Base-by-base conservation (phyloP, 768 basidiomycete genomes). In the Phaffia tasmanica region DNA sequence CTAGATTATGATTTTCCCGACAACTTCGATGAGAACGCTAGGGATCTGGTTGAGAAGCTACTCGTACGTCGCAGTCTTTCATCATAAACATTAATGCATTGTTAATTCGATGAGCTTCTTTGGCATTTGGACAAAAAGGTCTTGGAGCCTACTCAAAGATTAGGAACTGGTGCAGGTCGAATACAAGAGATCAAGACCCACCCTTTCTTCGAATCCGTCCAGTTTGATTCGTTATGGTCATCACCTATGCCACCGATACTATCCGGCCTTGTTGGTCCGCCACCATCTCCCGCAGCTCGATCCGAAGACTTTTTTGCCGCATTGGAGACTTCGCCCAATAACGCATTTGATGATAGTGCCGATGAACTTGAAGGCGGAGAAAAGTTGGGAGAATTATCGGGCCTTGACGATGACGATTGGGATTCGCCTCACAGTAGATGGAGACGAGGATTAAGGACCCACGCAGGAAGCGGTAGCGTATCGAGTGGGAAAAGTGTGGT, bases 1-100 rank as follows among this genome's bases (percentile, higher is more conserved):
- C 79, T 88, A 57, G 87, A 94, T 55, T 97, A 91, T 77, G 80
- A 83, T 21, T 89, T 92, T 74, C 91, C 94, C 0, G 85, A 86
- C 11, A 86, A 83, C 0, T 93, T 95, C 72, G 89, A 94, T 67
- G 79, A 81, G 55, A 81, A 85, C 50, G 91, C 90, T 4, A 83
- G 83, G 71, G 88, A 90, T 75, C 80, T 99, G 57, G 81, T 98
- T 23, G 80, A 83, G 71, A 81, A 80, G 64, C 81, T 98, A 5
- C 78, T 99, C 70, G 90, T 94, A 3, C 42, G 21, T 51, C 19
- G 23, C 15, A 5, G 21, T 16, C 0, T 16, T 49, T 1, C 21
- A 21, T 3, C 11, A 11, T 4, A 4, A 11, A 5, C 35, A 42
- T 42, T 30, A 3, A 29, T 23, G 0, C 29, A 23, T n/a, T 1